Base-by-base conservation (phyloP, 352 stramenopile species). In the Pythium insidiosum region DNA sequence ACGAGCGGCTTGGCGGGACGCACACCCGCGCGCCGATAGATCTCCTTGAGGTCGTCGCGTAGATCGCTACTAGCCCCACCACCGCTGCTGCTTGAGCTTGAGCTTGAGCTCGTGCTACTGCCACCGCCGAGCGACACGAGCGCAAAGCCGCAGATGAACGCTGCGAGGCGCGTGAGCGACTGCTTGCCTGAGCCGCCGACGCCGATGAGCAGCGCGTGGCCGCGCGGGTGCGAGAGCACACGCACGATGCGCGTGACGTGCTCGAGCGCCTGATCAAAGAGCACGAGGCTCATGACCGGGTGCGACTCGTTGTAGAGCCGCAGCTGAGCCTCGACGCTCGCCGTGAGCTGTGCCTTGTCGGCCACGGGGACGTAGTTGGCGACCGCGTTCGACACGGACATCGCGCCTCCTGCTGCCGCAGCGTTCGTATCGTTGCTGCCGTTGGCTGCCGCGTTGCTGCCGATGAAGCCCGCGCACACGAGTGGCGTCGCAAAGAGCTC, bases 301-400 rank as follows among this genome's bases (percentile, higher is more conserved):
- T 97, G 83, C 4, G 62, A 77, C 43, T 98, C 88, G 46, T 98
- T 98, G 65, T 96, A 97, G 11, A 79, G 62, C 10, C 56, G 53
- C 3, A 96, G 58, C 35, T 86, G 84, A 4, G 50, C 53, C 35
- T 95, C 66, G 18, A 95, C 48, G 10, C 61, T 71, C 29, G 23
- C 19, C 0, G 64, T 74, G 12, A 92, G 68, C 20, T 83, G 62
- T 1, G 47, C 15, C 25, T 74, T 83, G 21, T 89, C 75, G 4
- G 25, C 12, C 1, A 88, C 52, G 12, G 76, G 79, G 0, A 65
- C 48, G 31, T 88, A 89, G 26, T 58, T 66, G 1, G 2, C 22
- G 3, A 72, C 52, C 16, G 34, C 22, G 1, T 30, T 23, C 3
- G 31, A 15, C 12, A 10, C 23, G 6, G 22, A 34, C 18, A 52